Base-by-base conservation (phyloP, 768 basidiomycete species). In the Kwoniella bestiolae region DNA sequence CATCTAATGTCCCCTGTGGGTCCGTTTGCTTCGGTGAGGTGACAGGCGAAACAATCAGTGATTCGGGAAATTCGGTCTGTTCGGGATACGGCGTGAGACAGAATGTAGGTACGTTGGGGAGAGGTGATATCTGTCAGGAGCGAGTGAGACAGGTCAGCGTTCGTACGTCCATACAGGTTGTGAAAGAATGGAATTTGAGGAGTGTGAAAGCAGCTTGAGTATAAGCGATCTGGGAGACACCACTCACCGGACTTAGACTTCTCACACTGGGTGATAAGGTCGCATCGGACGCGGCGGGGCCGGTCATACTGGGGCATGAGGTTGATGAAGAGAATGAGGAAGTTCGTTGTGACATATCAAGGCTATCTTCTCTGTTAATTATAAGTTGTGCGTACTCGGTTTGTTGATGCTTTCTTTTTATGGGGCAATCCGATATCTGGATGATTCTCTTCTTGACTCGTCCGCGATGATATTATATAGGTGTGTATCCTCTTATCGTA, bases 231-330 rank as follows among this genome's bases (percentile, higher is more conserved):
- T 38, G 11, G 35, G 35, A 38, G 16, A 16, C 11, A n/a, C 12
- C 2, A 60, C 58, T 49, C 3, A 60, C 58, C 0, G 58, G 58
- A 50, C 58, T 60, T 23, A 38, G 26, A 29, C 58, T 49, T 26
- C 34, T 34, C 0, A 60, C 31, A 28, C 46, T 49, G 0, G 58
- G 58, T 1, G 58, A 60, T n/a, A 47, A 47, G 1, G 58, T 60
- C 6, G 58, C 23, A n/a, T 45, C 45, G 9, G 57, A 59, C n/a
- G 28, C 28, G 0, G 57, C 31, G 18, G 41, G 57, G 7, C 28
- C 44, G 1, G 45, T 46, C 57, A 59, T 59, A 46, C 57, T 59
- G 14, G 57, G 44, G 47, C 57, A 59, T 21, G 58, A 60, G 11
- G 47, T 38, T 5, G 46, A 34, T 1, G 58, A 60, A 11, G 58